These are phyloP conservation scores for Marasmius oreades DNA, from an alignment of 1,284 basidiomycete species.

Conservation along the genomic window DNA sequence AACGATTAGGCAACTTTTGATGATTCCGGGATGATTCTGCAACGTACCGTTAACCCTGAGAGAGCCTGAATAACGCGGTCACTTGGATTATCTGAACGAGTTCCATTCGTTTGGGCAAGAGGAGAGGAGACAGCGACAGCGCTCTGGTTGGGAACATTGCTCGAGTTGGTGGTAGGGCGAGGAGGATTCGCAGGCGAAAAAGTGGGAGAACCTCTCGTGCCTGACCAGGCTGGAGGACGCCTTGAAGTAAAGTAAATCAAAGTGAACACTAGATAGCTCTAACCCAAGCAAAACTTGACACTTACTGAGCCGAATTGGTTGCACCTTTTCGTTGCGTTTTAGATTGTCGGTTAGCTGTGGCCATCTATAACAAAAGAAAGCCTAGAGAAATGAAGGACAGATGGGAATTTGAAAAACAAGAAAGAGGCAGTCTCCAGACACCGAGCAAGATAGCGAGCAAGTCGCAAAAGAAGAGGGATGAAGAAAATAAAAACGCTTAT, in stretches of 20 bases:
- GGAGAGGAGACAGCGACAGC: slow-evolving; percentile 47
- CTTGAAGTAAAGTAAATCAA: slow-evolving; percentile 31
- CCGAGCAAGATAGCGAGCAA: slow-evolving; percentile 27
- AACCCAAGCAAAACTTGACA: slow-evolving; percentile 15
- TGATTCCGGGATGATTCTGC: slow-evolving; percentile 6
- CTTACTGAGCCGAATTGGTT: slow-evolving; percentile 56
- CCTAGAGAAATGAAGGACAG: slow-evolving; percentile 23
- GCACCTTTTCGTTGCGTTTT: slow-evolving; percentile 57
- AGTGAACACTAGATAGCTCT: too few relatives aligned
- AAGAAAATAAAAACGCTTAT: slow-evolving; percentile 16
- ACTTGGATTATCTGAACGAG: slow-evolving; percentile 41
- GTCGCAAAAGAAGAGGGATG: slow-evolving; percentile 20
- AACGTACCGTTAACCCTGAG: slow-evolving; percentile 60
- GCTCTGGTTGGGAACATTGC: slow-evolving; percentile 29
- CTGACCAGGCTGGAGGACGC: slow-evolving; percentile 58
- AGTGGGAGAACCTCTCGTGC: slow-evolving; percentile 61
- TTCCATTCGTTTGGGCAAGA: slow-evolving; percentile 44
- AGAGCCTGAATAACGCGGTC: slow-evolving; percentile 60
- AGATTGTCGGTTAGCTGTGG: slow-evolving; percentile 55
- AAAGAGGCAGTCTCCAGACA: slow-evolving; percentile 35
- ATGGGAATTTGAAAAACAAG: slow-evolving; percentile 5
- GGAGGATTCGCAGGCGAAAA: slow-evolving; percentile 53
- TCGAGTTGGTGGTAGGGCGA: slow-evolving; percentile 46
- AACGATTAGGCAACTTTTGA: slow-evolving; percentile 2
- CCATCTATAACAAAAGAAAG: slow-evolving; percentile 42